Base-by-base conservation (phyloP, 2,329 filamentous ascomycete species). In the Cordyceps sp. region DNA sequence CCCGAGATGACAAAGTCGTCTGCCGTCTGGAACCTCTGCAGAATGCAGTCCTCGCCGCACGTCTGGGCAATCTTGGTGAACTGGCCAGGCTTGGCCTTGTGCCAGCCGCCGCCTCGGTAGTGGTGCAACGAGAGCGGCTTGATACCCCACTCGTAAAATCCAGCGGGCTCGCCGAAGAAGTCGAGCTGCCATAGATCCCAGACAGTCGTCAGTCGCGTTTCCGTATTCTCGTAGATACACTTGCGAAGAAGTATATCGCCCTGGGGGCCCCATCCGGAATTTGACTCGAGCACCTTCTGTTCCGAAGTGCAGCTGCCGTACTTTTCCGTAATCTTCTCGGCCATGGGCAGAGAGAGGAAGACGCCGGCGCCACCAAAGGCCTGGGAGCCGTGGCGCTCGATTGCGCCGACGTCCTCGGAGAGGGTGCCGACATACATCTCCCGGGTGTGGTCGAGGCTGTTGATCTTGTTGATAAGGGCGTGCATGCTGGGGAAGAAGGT, bases 351-450 rank as follows among this genome's bases (percentile, higher is more conserved):
- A 3, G 68, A 73, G 28, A 77, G 47, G 50, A 77, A 76, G 33
- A 77, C 66, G 33, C 72, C 72, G 3, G 65, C 72, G 39, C 72
- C 72, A 37, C 72, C 71, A 38, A 73, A 77, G 17, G 69, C 72
- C 46, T 76, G 72, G 5, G 72, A 64, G 10, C 72, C 72, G 38
- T 74, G 73, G 12, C 65, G 59, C 31, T 66, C 62, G 20, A 76
- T 58, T 35, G 73, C 69, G 35, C 66, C 64, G 13, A 70, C 57
- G 42, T 73, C 69, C 47, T 77, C 72, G 0, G 72, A 74, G 12
- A 77, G 47, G 5, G 68, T 69, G 27, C 72, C 72, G 28, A 76
- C 59, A 44, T 76, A 77, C 43, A 70, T 61, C 36, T 64, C 57
- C 29, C 59, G 50, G 2, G 50, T 56, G 36, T 66, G 52, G 40